Conservation (phyloP, 306 rosid species). For the Cajanus cajan region DNA sequence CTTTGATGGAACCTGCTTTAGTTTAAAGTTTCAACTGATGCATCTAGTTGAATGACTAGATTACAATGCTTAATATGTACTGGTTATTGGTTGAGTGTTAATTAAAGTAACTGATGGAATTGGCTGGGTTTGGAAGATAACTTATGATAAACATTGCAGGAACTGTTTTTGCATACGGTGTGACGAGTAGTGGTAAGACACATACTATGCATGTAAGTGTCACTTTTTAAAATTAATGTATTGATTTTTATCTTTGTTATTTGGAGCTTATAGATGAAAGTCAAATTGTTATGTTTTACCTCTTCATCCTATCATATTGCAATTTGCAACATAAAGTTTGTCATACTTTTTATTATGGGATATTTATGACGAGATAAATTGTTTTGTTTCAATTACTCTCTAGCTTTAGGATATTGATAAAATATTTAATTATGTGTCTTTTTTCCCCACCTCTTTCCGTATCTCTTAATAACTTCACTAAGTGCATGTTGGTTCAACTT, state of each 20-base stretch:
- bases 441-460: neutral
- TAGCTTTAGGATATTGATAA: neutral
- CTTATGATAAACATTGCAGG: slow-evolving; percentile 60
- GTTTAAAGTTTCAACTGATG: slow-evolving; percentile 11
- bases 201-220: slow-evolving; percentile 98
- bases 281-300: neutral
- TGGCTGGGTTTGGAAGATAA: slow-evolving; percentile 32
- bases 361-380: too few relatives aligned
- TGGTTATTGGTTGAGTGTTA: slow-evolving; percentile 21
- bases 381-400: slow-evolving; percentile 12
- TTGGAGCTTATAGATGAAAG: slow-evolving; percentile 7
- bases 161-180: slow-evolving; percentile 99
- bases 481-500: neutral
- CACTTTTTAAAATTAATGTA: neutral
- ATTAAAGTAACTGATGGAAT: slow-evolving; percentile 25
- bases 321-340: neutral
- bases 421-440: neutral
- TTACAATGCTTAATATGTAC: slow-evolving; percentile 18
- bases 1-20: slow-evolving; percentile 19
- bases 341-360: too few relatives aligned
- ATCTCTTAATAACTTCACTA: neutral
- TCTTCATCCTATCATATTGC: neutral
- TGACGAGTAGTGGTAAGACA: slow-evolving; percentile 99
- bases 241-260: neutral
- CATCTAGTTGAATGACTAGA: slow-evolving; percentile 15